Evolutionary conservation across 1,139 yeast species (phyloP), one percentile per base, ranked within the genome.

Genomic region (Candida sp.): DNA sequence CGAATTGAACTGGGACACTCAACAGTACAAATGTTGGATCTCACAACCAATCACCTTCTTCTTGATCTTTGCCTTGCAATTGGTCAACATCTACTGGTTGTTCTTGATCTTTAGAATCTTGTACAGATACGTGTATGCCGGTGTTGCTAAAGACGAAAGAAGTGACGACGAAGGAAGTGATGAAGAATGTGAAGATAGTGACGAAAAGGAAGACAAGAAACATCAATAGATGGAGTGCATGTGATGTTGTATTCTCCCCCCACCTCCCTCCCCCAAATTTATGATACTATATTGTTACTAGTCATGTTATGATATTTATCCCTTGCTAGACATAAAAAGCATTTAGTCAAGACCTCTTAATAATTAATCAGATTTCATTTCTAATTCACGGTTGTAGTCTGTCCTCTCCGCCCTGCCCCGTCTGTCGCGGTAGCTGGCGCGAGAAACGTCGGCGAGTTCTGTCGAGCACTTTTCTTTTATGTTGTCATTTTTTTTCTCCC

Each of bases 21-120:
- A 92, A 67, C 97, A 93, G 69, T 94, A 93, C 77, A 94, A 96
- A 72, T 94, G 98, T 73, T 91, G 90, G 87, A 90, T 96, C 58
- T 88, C 98, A 17, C 96, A 90, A 72, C 88, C 90, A 54, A 92
- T 94, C 66, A 93, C 94, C 2, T 93, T 94, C 63, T 70, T 73
- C 23, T 81, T 94, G 63, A 81, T 94, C 54, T 76, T 82, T 51
- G 93, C 96, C 1, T 80, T 94, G 58, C 99, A 94, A 68, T 63
- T 90, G 52, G 93, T 94, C 53, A 94, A 94, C 65, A 63, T 81
- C 26, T 94, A 90, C 73, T 94, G 99, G 99, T 78, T 93, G 55
- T 83, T 82, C 62, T 78, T 94, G 64, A 90, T 96, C 54, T 59
- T 89, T 50, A 84, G 98, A 68, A 90, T 94, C 60, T 77, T 88